Evolutionary conservation across 2,329 filamentous ascomycete species (phyloP).

Genomic region (Diaporthe nobilis): DNA sequence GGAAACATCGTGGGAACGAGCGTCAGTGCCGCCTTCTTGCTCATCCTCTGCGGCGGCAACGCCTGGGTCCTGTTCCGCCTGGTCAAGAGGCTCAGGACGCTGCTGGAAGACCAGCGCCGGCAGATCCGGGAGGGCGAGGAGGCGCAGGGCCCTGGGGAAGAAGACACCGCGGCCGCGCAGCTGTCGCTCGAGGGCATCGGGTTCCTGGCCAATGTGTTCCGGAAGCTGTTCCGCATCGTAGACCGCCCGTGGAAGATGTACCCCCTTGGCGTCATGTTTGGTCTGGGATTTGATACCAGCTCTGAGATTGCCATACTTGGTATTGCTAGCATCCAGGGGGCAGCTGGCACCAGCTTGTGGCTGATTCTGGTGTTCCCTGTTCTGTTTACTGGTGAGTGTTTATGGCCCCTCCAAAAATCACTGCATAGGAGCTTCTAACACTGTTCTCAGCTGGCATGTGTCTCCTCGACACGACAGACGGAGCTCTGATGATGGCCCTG

Average conservation of each 20-base stretch:
- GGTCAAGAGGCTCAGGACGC: constrained; percentile 74
- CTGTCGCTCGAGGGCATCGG: constrained; percentile 84
- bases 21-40: constrained; percentile 73
- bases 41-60: constrained; percentile 87
- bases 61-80: constrained; percentile 87
- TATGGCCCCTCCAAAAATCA: too few relatives aligned
- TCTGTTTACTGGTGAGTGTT: constrained; percentile 83
- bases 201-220: constrained; percentile 79
- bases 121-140: constrained; percentile 44
- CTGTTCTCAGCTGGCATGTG: constrained; percentile 84
- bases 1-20: constrained; percentile 92
- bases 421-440: constrained; percentile 4
- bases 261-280: constrained; percentile 88
- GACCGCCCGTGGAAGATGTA: constrained; percentile 96
- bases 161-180: constrained; percentile 58
- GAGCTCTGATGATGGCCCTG: constrained; percentile 93
- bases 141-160: constrained; percentile 38
- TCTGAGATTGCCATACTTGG: constrained; percentile 94
- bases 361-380: constrained; percentile 92
- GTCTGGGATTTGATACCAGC: constrained; percentile 94
- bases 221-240: constrained; percentile 81
- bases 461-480: constrained; percentile 91
- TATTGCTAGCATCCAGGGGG: constrained; percentile 89
- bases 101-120: constrained; percentile 63
- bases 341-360: constrained; percentile 91